Base-by-base conservation (phyloP, 306 rosid species). In the Quercus ilex region DNA sequence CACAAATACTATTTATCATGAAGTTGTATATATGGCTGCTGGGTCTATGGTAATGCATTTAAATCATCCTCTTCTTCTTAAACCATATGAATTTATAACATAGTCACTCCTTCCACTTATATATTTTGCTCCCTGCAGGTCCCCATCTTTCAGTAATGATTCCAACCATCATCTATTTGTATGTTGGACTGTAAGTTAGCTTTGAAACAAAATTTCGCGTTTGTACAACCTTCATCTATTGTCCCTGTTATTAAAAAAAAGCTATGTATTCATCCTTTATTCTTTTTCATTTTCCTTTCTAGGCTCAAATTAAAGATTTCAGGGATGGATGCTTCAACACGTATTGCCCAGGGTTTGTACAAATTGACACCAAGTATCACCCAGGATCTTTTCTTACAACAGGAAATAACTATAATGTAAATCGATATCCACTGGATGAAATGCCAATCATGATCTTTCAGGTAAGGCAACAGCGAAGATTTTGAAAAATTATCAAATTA, bases 131-230 rank as follows among this genome's bases (percentile, higher is more conserved):
- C 9, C 9, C 17, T 28, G 15, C 19, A 77, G 78, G 75, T 72
- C 73, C 17, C 74, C 15, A 38, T 7, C 69, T 0, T 4, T 77
- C 3, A 77, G 72, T 5, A 69, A 78, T 0, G 78, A 72, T 38
- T 5, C 3, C 55, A 3, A 14, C 19, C 72, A 77, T 62, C 55
- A 74, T 25, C 5, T 72, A 41, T 77, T 82, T 77, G 19, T 71
- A 17, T 82, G 72, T 64, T 82, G 75, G 85, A 72, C 74, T 20
- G 85, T 82, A 72, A 77, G 70, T 43, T 43, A 6, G 49, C 49
- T 43, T 6, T 43, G 49, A 41, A 1, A 26, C 49, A 13, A 41
- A 58, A 19, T 55, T 26, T 5, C 18, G 3, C 9, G 17, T 31
- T 60, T 46, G 33, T 43, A 33, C 35, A 33, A 33, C 35, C 35